phyloP scores from a whole-genome alignment of 257 asterid species.

The Nicotiana paniculata region DNA sequence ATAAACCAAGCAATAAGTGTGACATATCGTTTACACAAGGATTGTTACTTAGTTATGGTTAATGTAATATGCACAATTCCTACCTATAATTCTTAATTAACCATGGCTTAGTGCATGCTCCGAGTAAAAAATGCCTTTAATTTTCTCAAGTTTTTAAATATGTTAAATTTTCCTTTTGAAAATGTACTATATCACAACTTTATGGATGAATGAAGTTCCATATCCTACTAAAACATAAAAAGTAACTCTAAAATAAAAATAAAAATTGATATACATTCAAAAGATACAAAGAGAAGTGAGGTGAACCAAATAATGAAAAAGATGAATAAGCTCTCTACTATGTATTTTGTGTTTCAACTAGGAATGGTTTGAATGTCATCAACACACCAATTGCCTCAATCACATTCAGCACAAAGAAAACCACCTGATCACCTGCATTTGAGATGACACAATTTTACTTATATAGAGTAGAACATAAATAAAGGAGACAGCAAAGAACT shows the following conservation, averaged over 20 bases:
- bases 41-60: no score
- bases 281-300: background rate
- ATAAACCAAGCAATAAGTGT: no score
- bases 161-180: background rate
- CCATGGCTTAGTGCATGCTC: background rate
- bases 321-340: background rate
- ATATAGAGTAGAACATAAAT: background rate
- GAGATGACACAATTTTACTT: background rate
- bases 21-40: background rate
- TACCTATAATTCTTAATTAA: background rate
- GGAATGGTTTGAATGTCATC: constrained; percentile 29
- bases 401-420: constrained; percentile 33
- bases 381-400: constrained; percentile 29
- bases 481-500: background rate
- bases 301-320: background rate
- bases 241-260: background rate
- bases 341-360: background rate
- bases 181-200: background rate
- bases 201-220: background rate
- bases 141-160: background rate
- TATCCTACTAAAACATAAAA: background rate
- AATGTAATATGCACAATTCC: background rate
- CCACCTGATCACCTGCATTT: constrained; percentile 27
- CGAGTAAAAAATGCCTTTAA: background rate
- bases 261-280: no score